phyloP scores from a whole-genome alignment of 257 asterid genomes.

The Cynanchum wilfordii region DNA sequence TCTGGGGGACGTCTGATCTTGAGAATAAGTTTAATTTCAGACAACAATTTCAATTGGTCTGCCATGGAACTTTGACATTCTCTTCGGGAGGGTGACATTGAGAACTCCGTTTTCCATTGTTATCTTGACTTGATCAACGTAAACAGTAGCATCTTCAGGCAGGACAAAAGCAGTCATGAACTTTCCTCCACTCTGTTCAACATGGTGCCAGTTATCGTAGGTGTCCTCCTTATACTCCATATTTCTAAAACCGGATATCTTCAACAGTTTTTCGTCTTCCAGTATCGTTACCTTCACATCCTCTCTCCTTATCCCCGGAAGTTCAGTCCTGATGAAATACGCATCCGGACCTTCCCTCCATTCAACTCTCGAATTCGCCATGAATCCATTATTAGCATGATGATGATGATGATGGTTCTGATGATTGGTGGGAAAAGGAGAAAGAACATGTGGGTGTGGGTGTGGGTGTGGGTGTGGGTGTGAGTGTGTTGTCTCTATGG shows the following conservation, averaged over 20 bases:
- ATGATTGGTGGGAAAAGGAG: background rate
- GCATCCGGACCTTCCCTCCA: slow-evolving; percentile 22
- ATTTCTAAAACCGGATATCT: slow-evolving; percentile 11
- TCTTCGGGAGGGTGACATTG: slow-evolving; percentile 13
- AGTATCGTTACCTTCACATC: slow-evolving; percentile 10
- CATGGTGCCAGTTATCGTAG: background rate
- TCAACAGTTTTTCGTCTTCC: slow-evolving; percentile 12
- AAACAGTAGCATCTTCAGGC: slow-evolving; percentile 10
- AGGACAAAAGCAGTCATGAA: slow-evolving; percentile 13
- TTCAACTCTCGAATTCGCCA: slow-evolving; percentile 5
- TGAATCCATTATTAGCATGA: background rate
- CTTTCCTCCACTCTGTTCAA: slow-evolving; percentile 5
- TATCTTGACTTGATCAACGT: slow-evolving; percentile 7
- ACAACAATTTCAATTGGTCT: background rate
- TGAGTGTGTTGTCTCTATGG: background rate
- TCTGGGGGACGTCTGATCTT: background rate
- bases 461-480: background rate
- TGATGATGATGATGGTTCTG: background rate
- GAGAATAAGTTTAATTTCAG: background rate
- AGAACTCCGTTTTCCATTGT: slow-evolving; percentile 16
- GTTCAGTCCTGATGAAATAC: slow-evolving; percentile 5
- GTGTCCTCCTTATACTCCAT: slow-evolving; percentile 7
- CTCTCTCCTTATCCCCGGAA: slow-evolving; percentile 17
- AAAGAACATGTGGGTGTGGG: background rate
- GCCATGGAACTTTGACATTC: background rate